A percentile compares a stretch with the other conserved stretches of the same genome.
phyloP scores from a whole-genome alignment of 441 rosid genomes.

The Gossypium schwendimanii region DNA sequence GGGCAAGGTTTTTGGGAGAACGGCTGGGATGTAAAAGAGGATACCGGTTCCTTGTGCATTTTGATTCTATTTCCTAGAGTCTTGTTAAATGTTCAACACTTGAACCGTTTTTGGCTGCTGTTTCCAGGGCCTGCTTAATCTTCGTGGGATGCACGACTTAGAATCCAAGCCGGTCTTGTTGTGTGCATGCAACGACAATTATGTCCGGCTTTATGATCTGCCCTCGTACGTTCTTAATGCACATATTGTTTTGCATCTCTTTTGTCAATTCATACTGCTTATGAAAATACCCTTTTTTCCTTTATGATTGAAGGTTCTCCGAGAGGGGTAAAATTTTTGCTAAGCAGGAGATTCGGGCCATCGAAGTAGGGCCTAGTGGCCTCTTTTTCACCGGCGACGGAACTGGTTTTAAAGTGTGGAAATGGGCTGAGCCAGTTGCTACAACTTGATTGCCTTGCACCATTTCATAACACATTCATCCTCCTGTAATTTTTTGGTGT shows the following conservation, averaged over 20 bases:
- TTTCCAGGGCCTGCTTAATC: slow-evolving; percentile 67
- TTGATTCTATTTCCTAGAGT: neutral
- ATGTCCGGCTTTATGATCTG: slow-evolving; percentile 65
- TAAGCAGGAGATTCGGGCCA: slow-evolving; percentile 72
- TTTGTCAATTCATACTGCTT: neutral
- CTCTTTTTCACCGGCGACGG: slow-evolving; percentile 92
- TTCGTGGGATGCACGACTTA: slow-evolving; percentile 77
- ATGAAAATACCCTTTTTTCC: neutral
- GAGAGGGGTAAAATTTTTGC: slow-evolving; percentile 88
- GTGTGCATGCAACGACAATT: slow-evolving; percentile 72
- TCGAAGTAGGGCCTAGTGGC: slow-evolving; percentile 75
- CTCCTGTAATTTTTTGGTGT: neutral
- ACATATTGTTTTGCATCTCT: neutral
- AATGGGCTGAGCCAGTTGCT: slow-evolving; percentile 45
- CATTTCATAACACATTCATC: neutral
- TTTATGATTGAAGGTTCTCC: slow-evolving; percentile 45
- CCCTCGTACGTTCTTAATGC: slow-evolving; percentile 68
- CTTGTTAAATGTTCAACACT: neutral
- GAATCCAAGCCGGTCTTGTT: slow-evolving; percentile 84
- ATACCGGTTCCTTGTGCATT: neutral
- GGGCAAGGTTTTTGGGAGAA: neutral
- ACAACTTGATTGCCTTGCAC: slow-evolving; percentile 18
- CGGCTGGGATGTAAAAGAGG: neutral
- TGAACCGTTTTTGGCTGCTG: slow-evolving; percentile 7
- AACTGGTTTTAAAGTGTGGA: slow-evolving; percentile 91